Evolutionary conservation across 1,139 yeast genomes (phyloP).

Genomic region (Hansenula lynferdii): DNA sequence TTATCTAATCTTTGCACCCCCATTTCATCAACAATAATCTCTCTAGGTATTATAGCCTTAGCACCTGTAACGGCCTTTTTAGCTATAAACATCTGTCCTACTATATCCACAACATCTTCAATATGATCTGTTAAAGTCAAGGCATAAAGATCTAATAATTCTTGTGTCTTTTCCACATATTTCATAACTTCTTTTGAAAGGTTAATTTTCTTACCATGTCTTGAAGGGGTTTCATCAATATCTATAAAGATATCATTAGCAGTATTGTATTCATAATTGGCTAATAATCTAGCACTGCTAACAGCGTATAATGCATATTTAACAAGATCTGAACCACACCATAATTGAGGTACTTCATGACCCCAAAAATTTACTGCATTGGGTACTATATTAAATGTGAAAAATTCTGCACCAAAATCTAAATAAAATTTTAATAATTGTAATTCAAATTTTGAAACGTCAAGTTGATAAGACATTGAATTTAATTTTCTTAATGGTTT

Average conservation of each 20-base stretch:
- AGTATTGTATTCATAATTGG: background rate
- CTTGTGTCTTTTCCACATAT: background rate
- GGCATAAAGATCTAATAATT: background rate
- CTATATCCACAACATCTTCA: background rate
- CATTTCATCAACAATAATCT: background rate
- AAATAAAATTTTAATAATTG: slow-evolving; percentile 2
- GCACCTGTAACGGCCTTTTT: background rate
- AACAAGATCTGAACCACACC: slow-evolving; percentile 9
- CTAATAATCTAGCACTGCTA: background rate
- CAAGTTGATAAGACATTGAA: slow-evolving; percentile 1
- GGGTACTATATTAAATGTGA: slow-evolving; percentile 10
- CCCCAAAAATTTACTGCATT: slow-evolving; percentile 12
- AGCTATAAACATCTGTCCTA: background rate
- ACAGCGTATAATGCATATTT: background rate
- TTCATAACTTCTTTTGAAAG: background rate
- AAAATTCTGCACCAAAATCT: slow-evolving; percentile 18
- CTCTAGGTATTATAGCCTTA: background rate
- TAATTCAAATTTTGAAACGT: slow-evolving; percentile 3
- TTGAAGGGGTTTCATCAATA: background rate
- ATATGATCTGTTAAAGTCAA: background rate
- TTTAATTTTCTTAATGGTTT: background rate
- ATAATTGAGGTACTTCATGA: slow-evolving; percentile 11
- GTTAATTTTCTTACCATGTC: background rate
- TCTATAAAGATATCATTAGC: background rate
- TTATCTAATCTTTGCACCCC: background rate